A percentile compares a stretch with the other conserved stretches of the same genome.
phyloP scores from a whole-genome alignment of 106 monocot genomes.

The Agapanthus africanus region DNA sequence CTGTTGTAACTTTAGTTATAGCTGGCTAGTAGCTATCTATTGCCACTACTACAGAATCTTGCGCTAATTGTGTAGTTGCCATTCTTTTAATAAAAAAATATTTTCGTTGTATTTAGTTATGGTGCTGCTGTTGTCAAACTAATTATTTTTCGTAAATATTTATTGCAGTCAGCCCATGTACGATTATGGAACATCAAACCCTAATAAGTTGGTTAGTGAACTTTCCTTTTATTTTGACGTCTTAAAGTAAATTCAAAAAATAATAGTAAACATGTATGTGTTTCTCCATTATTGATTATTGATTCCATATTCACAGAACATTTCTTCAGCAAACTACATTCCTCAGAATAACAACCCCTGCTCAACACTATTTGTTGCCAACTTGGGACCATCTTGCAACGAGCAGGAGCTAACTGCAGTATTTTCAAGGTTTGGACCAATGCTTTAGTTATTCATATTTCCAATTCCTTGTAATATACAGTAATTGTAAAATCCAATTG shows the following conservation, averaged over 20 bases:
- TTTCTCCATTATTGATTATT: neutral
- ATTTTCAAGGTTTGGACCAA: conserved; percentile 50
- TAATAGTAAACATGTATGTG: too few relatives aligned
- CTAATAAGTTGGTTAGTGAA: conserved; percentile 7
- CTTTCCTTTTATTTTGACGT: conserved; percentile 1
- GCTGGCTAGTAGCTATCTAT: too few relatives aligned
- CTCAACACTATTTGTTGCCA: conserved; percentile 72
- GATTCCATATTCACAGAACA: conserved; percentile 4
- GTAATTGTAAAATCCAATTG: neutral
- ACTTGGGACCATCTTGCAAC: conserved; percentile 56
- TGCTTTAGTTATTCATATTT: neutral
- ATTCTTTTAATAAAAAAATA: too few relatives aligned
- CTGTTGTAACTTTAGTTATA: too few relatives aligned
- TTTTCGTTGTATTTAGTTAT: too few relatives aligned
- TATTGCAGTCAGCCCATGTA: conserved; percentile 28
- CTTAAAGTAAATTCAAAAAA: too few relatives aligned
- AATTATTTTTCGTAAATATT: conserved; percentile 4
- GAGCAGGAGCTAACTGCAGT: conserved; percentile 61
- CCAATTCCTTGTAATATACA: neutral
- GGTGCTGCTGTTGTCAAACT: too few relatives aligned
- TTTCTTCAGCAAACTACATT: conserved; percentile 8
- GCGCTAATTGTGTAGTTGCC: neutral
- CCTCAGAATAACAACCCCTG: conserved; percentile 21
- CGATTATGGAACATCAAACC: conserved; percentile 19
- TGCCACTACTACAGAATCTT: neutral